Evolutionary conservation across 2,329 filamentous ascomycete genomes (phyloP).

Genomic region (Colletotrichum kahawae): DNA sequence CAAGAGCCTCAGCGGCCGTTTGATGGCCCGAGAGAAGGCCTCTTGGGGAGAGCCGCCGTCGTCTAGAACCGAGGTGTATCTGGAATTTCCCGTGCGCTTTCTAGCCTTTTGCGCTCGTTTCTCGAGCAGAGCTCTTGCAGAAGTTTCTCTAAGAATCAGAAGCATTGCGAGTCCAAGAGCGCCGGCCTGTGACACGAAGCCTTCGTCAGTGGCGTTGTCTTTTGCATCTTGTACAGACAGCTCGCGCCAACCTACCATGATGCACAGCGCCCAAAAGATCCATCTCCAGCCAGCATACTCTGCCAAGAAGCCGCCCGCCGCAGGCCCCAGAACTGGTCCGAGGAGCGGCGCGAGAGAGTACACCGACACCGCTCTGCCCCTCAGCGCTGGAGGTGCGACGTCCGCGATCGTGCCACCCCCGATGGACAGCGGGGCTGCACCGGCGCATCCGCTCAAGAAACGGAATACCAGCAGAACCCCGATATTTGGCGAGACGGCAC

Average conservation of each 20-base stretch:
- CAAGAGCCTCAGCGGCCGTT: slow-evolving; percentile 53
- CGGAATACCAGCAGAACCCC: slow-evolving; percentile 36
- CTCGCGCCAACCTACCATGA: slow-evolving; percentile 30
- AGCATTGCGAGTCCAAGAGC: slow-evolving; percentile 38
- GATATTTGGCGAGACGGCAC: slow-evolving; percentile 27
- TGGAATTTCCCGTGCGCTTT: slow-evolving; percentile 34
- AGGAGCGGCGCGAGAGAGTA: slow-evolving; percentile 37
- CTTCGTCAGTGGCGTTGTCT: neutral
- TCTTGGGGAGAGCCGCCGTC: slow-evolving; percentile 21
- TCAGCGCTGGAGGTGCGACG: slow-evolving; percentile 32
- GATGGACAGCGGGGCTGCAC: slow-evolving; percentile 31
- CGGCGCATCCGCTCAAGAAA: slow-evolving; percentile 31
- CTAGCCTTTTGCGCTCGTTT: slow-evolving; percentile 52
- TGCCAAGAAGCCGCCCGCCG: slow-evolving; percentile 34
- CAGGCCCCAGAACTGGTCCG: slow-evolving; percentile 34
- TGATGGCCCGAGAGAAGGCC: slow-evolving; percentile 37
- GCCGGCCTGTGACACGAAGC: slow-evolving; percentile 36
- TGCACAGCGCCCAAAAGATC: slow-evolving; percentile 53
- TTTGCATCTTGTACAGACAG: neutral
- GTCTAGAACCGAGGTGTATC: slow-evolving; percentile 18
- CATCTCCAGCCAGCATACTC: slow-evolving; percentile 39
- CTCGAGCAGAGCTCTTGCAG: slow-evolving; percentile 49
- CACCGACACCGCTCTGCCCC: slow-evolving; percentile 38
- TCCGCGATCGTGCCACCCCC: slow-evolving; percentile 41
- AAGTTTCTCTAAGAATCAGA: slow-evolving; percentile 51